Evolutionary conservation across 352 stramenopile species (phyloP).

Genomic region (Stramenopiles sp.): DNA sequence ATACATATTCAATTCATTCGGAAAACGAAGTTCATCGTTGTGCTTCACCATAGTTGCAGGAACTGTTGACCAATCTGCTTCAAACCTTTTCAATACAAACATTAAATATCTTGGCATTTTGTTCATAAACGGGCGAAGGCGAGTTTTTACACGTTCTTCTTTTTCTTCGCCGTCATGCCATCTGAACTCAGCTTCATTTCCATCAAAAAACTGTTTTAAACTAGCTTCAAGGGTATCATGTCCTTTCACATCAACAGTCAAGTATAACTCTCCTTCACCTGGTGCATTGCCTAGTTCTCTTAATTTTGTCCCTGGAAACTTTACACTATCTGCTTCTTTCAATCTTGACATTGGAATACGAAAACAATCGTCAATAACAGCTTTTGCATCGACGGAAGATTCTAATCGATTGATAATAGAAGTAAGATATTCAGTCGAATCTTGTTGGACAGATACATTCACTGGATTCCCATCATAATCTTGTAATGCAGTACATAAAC

Average conservation of each 20-base stretch:
- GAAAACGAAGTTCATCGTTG: slow-evolving; percentile 33
- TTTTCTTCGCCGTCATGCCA: no score
- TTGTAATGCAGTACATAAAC: slow-evolving; percentile 16
- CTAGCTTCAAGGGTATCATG: no score
- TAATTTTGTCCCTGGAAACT: neutral
- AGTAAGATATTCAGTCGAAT: slow-evolving; percentile 22
- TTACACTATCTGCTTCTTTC: slow-evolving; percentile 15
- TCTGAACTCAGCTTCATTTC: no score
- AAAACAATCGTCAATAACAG: slow-evolving; percentile 14
- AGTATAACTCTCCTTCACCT: no score
- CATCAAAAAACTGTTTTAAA: no score
- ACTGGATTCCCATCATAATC: slow-evolving; percentile 17
- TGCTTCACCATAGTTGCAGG: slow-evolving; percentile 16
- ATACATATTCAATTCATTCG: slow-evolving; percentile 73
- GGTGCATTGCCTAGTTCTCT: slow-evolving; percentile 26
- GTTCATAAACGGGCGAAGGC: no score
- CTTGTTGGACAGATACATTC: slow-evolving; percentile 19
- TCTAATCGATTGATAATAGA: slow-evolving; percentile 17
- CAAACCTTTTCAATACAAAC: slow-evolving; percentile 13
- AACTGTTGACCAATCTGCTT: slow-evolving; percentile 16
- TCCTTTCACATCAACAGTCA: no score
- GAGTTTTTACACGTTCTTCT: no score
- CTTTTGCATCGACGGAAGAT: slow-evolving; percentile 6
- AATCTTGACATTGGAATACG: slow-evolving; percentile 15
- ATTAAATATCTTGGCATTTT: no score